Conservation (phyloP, 164 flowering plant species). For the Nelumbo lutea region DNA sequence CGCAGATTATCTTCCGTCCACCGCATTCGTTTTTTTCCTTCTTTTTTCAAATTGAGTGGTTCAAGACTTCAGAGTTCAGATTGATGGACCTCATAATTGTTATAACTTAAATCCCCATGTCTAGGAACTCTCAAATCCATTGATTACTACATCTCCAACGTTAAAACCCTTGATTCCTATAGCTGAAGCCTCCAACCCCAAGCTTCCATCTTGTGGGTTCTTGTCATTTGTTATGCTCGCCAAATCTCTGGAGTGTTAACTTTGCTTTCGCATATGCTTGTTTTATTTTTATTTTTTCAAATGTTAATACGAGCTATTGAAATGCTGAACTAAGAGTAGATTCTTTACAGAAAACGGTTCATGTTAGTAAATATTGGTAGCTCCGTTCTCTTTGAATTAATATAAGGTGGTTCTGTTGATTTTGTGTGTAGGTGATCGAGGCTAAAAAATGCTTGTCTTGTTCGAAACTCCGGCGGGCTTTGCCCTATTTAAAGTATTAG, state of each 20-base stretch:
- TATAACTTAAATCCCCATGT: neutral
- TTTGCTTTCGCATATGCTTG: neutral
- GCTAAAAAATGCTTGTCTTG: constrained; percentile 55
- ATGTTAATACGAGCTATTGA: too few relatives aligned
- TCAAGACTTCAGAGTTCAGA: too few relatives aligned
- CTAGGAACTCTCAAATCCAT: too few relatives aligned
- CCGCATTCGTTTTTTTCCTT: too few relatives aligned
- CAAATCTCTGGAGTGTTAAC: neutral
- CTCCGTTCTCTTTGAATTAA: neutral
- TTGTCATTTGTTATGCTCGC: neutral
- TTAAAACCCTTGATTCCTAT: too few relatives aligned
- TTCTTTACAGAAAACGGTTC: too few relatives aligned
- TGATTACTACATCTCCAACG: too few relatives aligned
- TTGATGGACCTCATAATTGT: neutral
- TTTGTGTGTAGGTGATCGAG: constrained; percentile 12
- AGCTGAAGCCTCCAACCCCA: too few relatives aligned
- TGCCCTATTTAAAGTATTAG: constrained; percentile 82
- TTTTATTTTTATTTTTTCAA: too few relatives aligned
- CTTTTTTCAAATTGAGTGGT: too few relatives aligned
- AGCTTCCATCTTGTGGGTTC: neutral
- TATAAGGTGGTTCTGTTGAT: neutral
- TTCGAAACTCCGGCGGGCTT: constrained; percentile 93
- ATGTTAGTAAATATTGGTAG: neutral
- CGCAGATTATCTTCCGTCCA: too few relatives aligned
- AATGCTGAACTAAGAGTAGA: too few relatives aligned